phyloP scores from a whole-genome alignment of 2,329 filamentous ascomycete species.

The Akanthomyces lecanii region DNA sequence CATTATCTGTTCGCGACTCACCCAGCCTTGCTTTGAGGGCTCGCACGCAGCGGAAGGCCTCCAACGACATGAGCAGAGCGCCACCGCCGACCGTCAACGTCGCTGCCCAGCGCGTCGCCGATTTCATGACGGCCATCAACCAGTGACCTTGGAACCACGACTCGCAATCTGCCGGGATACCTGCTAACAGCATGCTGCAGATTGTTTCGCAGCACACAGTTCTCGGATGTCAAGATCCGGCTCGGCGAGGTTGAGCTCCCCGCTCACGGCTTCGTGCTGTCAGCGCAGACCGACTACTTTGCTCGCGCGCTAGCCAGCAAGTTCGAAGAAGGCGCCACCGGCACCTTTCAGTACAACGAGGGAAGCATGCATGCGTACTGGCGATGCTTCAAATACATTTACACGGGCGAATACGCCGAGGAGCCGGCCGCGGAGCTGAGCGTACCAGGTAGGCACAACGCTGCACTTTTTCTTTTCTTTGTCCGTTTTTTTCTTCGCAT shows the following conservation, averaged over 20 bases:
- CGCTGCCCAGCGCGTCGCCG: not conserved
- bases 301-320: not conserved
- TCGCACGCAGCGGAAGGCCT: too few relatives aligned
- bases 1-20: too few relatives aligned
- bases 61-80: too few relatives aligned
- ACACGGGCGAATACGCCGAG: constrained; percentile 14
- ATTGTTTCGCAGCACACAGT: not conserved
- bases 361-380: constrained; percentile 19
- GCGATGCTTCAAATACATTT: constrained; percentile 17
- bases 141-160: not conserved
- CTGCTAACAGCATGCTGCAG: not conserved
- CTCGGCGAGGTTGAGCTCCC: not conserved
- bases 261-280: not conserved
- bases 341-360: not conserved
- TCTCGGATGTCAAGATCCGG: not conserved
- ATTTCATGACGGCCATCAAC: not conserved
- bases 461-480: too few relatives aligned
- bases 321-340: not conserved
- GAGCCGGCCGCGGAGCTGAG: not conserved
- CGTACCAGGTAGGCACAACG: not conserved
- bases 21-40: too few relatives aligned
- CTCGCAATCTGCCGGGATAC: too few relatives aligned
- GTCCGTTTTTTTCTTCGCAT: not conserved
- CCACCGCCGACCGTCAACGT: too few relatives aligned
- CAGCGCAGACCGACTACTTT: not conserved